Conservation (phyloP, 441 rosid species). For the Euphorbia neoarborescens region DNA sequence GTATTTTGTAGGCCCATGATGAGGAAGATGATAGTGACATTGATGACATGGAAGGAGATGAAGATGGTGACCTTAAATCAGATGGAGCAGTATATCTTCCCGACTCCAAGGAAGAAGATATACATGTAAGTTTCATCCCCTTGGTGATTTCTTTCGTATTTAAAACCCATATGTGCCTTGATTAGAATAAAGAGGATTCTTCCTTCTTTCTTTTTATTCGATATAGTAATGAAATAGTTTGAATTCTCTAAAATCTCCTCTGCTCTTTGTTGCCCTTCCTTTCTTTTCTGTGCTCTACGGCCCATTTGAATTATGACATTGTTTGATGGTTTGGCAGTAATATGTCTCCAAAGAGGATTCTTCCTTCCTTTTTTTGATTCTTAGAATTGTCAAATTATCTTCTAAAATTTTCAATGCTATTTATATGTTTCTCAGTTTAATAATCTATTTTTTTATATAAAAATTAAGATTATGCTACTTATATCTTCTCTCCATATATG, state of each 20-base stretch:
- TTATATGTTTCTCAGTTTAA: too few species aligned
- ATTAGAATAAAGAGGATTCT: constrained; percentile 13
- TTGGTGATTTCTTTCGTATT: neutral
- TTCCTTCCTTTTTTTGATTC: too few species aligned
- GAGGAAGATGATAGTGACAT: constrained; percentile 41
- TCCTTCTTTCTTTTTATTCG: neutral
- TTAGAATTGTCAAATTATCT: too few species aligned
- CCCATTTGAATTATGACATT: too few species aligned
- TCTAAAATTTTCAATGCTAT: too few species aligned
- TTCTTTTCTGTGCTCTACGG: too few species aligned
- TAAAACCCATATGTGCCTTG: neutral
- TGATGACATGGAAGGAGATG: constrained; percentile 39
- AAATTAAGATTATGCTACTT: too few species aligned
- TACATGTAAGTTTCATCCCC: constrained; percentile 36
- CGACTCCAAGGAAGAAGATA: constrained; percentile 32
- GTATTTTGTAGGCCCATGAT: constrained; percentile 40
- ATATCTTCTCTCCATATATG: too few species aligned
- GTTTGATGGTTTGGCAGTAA: too few species aligned
- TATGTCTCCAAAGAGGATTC: too few species aligned
- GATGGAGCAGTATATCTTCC: constrained; percentile 30
- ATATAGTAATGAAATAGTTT: constrained; percentile 17
- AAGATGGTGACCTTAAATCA: constrained; percentile 31
- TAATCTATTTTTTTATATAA: too few species aligned
- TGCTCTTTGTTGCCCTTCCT: too few species aligned
- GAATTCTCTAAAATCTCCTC: neutral